Evolutionary conservation across 768 basidiomycete genomes (phyloP).

Genomic region (Panellus pusillus): DNA sequence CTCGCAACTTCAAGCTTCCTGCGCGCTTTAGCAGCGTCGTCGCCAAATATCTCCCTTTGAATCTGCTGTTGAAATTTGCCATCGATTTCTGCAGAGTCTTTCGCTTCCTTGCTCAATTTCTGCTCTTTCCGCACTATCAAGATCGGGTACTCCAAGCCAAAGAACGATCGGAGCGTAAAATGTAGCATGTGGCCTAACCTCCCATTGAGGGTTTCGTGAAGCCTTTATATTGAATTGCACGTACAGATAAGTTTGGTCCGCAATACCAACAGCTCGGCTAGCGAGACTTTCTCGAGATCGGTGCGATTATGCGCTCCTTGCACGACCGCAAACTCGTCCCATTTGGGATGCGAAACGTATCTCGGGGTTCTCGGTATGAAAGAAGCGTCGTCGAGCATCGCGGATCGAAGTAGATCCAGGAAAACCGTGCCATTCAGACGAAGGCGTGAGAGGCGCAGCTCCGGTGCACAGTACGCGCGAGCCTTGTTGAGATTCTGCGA

Average conservation of each 20-base stretch:
- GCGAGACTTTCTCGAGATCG: conserved; percentile 1
- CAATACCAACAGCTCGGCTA: conserved; percentile 1
- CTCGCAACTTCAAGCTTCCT: not conserved
- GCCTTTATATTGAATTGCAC: too few species aligned
- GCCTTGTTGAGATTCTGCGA: conserved; percentile 9
- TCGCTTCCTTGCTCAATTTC: not conserved
- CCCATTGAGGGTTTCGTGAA: too few species aligned
- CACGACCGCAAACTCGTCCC: too few species aligned
- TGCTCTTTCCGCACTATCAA: conserved; percentile 4
- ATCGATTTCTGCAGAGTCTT: not conserved
- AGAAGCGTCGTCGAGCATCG: conserved; percentile 12
- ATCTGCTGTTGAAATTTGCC: not conserved
- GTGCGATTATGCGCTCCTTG: not conserved
- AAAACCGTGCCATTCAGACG: conserved; percentile 9
- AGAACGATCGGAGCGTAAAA: conserved; percentile 9
- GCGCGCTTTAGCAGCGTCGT: not conserved
- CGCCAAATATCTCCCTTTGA: not conserved
- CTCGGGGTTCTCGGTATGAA: too few species aligned
- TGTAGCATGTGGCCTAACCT: conserved; percentile 2
- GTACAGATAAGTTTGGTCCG: conserved; percentile 14
- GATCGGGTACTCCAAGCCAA: not conserved
- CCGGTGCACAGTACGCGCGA: too few species aligned
- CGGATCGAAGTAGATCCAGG: conserved; percentile 2
- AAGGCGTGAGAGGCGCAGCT: conserved; percentile 4
- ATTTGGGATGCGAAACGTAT: too few species aligned